Evolutionary conservation across 331 rosid species (phyloP), one percentile per base, ranked within the genome.

Genomic region (Acacia pycnantha): DNA sequence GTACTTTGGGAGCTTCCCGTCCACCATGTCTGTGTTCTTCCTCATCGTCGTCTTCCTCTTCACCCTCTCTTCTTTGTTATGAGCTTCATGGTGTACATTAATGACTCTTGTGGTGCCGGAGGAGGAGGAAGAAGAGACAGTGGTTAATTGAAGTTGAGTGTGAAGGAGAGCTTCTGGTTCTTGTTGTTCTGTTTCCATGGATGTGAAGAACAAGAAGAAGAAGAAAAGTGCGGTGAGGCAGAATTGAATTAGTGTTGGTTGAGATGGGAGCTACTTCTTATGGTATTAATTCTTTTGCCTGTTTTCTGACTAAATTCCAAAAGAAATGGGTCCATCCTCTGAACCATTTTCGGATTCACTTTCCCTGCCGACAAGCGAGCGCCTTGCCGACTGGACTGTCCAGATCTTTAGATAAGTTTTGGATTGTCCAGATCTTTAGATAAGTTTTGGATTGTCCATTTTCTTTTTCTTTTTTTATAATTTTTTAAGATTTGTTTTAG

Each of bases 1-100:
- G 31, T 91, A 94, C 0, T 86, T 84, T 8, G 91, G 88, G 44
- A 87, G 90, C 81, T 82, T 86, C 18, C 81, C 82, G 6, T 85
- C 85, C 70, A 16, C 82, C 64, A 13, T 74, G 8, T 43, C 29
- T 2, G 31, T 24, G 33, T 24, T 24, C 26, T 19, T 53, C 3
- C 21, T 53, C 22, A 5, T 59, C 31, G 0, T 59, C 35, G 10
- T 40, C 74, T 73, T 87, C 11, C 58, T 62, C 18, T 11, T 84
- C 9, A 69, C 79, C 6, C 65, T 84, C 5, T 74, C 16, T 50
- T 44, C 66, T 64, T 84, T 66, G 22, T 66, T 8, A 10, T 43
- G 71, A 18, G 21, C 9, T 18, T 37, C 46, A 33, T 66, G 22
- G 44, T 16, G 22, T 33, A 2, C 26, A 33, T 66, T 18, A 66